Evolutionary conservation across 495 filamentous ascomycete species (phyloP), one percentile per base, ranked within the genome.

Genomic region (Penicillium coffeae): DNA sequence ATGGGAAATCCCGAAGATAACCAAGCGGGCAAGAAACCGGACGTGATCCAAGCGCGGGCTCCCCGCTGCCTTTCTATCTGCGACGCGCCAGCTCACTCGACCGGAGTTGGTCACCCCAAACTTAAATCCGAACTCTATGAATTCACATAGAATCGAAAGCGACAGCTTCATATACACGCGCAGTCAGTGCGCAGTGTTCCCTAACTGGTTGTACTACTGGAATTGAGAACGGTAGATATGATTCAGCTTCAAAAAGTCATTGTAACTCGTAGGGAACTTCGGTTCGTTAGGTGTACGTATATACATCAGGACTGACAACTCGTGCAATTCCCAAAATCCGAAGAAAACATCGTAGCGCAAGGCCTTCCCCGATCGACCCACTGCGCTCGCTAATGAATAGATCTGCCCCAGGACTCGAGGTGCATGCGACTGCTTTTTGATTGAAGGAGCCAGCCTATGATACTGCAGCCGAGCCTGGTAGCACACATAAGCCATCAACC

Each of bases 271-370:
- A 30, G 25, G n/a, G 25, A 30, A 30, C 25, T 30, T 30, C 25
- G 25, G 25, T 30, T 5, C 25, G 25, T 30, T 30, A 30, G 25
- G 25, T 30, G 25, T 30, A 30, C 25, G 60, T 68, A 73, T 71
- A 61, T 73, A 70, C 66, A 72, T 66, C 63, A 66, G 63, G 66
- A 64, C 47, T 59, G 62, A 58, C 51, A 58, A 43, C 55, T 40
- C 45, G 36, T 47, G 51, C 38, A 34, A 27, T 44, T 33, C 30
- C 51, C 21, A 48, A 38, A 38, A 18, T 42, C 41, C 30, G 21
- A 32, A 20, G 42, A 43, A 48, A 52, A 51, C 30, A 44, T 18
- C 45, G 47, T 27, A 57, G 42, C 36, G 52, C 32, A 47, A 59
- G 48, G 41, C 42, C 56, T 50, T 55, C 36, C 45, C 45, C 55